Evolutionary conservation across 768 basidiomycete species (phyloP), one percentile per base, ranked within the genome.

Genomic region (Russula abietina): DNA sequence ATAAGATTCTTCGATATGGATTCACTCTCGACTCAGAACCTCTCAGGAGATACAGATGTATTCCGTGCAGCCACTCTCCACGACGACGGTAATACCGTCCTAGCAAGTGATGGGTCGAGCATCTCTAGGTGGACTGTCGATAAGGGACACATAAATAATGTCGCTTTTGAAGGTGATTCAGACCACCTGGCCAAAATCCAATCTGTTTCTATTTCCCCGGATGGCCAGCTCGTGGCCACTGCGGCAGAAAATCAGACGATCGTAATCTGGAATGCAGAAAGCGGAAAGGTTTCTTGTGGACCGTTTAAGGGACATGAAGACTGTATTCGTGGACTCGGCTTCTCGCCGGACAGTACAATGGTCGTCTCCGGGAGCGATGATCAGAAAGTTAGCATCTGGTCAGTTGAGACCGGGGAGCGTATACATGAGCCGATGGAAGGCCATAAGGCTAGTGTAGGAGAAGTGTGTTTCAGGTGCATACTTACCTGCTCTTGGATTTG

Each of bases 221-320:
- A 65, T 32, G 66, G 59, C 26, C 51, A 14, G 19, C 45, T 48
- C 30, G 58, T 57, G n/a, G 61, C 60, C n/a, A 67, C 59, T 22
- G 55, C 48, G 7, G 55, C 45, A 33, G 45, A 12, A 3, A 36
- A 65, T 61, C 32, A 24, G 17, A 16, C 36, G 6, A 51, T 65
- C 28, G 52, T 56, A 4, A 57, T 68, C 28, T 68, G 67, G 67
- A 30, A 68, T 22, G 57, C 61, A 1, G 45, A 59, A 10, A 59
- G 39, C n/a, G 66, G 66, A 30, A 53, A 50, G 52, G 11, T 58
- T 14, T 26, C 65, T 12, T 53, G 49, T 12, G 60, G 55, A 11
- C 67, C 68, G 28, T n/a, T 68, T 14, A 50, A 58, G 43, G 68
- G 68, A 28, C 68, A 68, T 22, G 16, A 26, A 1, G 66, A 46